Evolutionary conservation across 78 protist species (phyloP).

Genomic region (Chrysochromulina parva): DNA sequence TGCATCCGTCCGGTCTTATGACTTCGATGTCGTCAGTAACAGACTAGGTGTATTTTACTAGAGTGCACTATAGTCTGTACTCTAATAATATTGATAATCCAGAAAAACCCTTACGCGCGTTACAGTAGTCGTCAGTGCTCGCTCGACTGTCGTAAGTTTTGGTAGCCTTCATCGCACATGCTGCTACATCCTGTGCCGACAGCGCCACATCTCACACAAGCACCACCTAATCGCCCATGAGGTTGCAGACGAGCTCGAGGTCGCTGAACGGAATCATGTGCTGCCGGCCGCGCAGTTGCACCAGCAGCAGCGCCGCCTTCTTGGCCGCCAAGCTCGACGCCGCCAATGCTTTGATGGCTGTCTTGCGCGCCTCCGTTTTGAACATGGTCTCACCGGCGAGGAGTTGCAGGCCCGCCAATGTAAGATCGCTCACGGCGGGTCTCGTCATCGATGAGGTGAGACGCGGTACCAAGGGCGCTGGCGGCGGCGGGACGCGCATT

Average conservation of each 20-base stretch:
- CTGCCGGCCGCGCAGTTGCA: background rate
- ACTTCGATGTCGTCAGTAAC: no score
- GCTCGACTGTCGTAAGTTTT: no score
- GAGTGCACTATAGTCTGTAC: no score
- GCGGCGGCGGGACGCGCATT: background rate
- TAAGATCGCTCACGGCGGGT: background rate
- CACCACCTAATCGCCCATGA: no score
- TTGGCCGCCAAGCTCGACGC: background rate
- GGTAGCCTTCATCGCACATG: no score
- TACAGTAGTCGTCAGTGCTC: no score
- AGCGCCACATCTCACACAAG: no score
- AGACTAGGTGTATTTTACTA: no score
- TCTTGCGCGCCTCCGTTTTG: background rate
- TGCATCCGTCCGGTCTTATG: no score
- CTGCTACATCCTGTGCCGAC: no score
- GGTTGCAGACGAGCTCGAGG: background rate
- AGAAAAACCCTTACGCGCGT: no score
- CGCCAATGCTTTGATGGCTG: background rate
- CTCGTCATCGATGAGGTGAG: background rate
- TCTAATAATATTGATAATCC: no score
- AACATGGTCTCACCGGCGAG: conserved; percentile 1
- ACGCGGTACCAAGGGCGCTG: background rate
- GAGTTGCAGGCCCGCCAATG: background rate
- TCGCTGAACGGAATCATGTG: background rate
- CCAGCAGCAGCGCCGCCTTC: background rate